phyloP scores from a whole-genome alignment of 2,329 filamentous ascomycete genomes.

The Trichophyton verrucosum region DNA sequence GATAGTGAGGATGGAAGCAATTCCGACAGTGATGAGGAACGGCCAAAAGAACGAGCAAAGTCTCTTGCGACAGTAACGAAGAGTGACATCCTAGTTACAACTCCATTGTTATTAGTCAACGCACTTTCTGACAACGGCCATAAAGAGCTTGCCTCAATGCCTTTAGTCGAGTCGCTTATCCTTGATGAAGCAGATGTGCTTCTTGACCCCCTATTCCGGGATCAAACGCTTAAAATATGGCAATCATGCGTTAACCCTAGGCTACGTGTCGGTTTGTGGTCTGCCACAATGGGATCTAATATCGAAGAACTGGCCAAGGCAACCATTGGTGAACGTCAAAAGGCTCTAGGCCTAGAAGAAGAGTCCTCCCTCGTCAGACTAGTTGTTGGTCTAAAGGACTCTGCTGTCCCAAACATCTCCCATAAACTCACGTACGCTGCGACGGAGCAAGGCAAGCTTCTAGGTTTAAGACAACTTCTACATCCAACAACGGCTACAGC shows the following conservation, averaged over 20 bases:
- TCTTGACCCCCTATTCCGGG: slow-evolving; percentile 76
- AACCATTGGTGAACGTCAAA: slow-evolving; percentile 48
- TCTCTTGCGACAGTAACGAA: slow-evolving; percentile 47
- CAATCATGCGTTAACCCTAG: slow-evolving; percentile 56
- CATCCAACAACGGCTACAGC: slow-evolving; percentile 54
- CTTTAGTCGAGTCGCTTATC: slow-evolving; percentile 60
- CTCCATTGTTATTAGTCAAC: slow-evolving; percentile 65
- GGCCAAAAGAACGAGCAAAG: slow-evolving; percentile 11
- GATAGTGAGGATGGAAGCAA: slow-evolving; percentile 31
- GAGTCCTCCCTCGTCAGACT: slow-evolving; percentile 56
- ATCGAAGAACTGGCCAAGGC: slow-evolving; percentile 66
- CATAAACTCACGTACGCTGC: slow-evolving; percentile 86
- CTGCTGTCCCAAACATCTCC: slow-evolving; percentile 79
- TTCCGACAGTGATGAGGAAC: slow-evolving; percentile 6
- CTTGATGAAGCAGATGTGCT: slow-evolving; percentile 94
- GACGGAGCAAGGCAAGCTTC: slow-evolving; percentile 83
- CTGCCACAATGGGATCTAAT: slow-evolving; percentile 90
- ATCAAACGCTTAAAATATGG: slow-evolving; percentile 80
- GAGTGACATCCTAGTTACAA: slow-evolving; percentile 68
- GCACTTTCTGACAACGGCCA: slow-evolving; percentile 44
- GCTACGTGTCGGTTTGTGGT: slow-evolving; percentile 78
- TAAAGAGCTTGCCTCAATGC: slow-evolving; percentile 41
- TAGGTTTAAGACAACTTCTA: slow-evolving; percentile 78
- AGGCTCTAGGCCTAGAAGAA: slow-evolving; percentile 25
- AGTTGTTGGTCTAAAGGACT: slow-evolving; percentile 93